phyloP scores from a whole-genome alignment of 169 alveolate genomes.

The Plasmodium gaboni region DNA sequence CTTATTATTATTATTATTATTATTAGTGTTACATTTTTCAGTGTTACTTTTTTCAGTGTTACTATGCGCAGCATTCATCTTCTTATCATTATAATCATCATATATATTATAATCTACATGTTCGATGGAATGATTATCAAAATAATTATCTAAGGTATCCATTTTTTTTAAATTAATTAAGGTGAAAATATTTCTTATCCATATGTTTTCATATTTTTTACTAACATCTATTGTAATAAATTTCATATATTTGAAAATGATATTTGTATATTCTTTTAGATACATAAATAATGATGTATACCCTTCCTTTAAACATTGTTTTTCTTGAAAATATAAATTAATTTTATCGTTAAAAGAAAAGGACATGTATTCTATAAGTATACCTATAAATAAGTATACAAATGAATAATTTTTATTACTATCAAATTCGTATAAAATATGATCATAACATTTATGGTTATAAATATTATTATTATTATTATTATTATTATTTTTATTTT shows the following conservation, averaged over 20 bases:
- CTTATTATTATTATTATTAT: no score
- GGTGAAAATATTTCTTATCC: constrained; percentile 55
- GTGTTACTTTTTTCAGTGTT: not conserved
- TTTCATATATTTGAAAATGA: constrained; percentile 49
- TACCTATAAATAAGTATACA: constrained; percentile 39
- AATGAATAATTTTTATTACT: constrained; percentile 48
- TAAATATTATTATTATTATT: not conserved
- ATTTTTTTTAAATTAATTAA: constrained; percentile 36
- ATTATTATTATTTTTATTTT: not conserved
- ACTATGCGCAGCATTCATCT: not conserved
- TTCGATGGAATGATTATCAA: not conserved
- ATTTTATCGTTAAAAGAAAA: constrained; percentile 10
- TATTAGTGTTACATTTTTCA: not conserved
- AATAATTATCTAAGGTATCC: not conserved
- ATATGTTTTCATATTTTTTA: constrained; percentile 27
- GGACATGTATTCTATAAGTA: constrained; percentile 38
- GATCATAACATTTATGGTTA: not conserved
- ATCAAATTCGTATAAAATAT: constrained; percentile 16
- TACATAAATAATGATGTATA: constrained; percentile 7
- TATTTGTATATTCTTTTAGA: constrained; percentile 32
- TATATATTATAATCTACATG: not conserved
- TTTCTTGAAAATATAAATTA: constrained; percentile 13
- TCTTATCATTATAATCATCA: not conserved
- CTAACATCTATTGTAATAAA: not conserved
- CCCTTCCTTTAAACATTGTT: constrained; percentile 1